Conservation (phyloP, 305 asterid genomes). For the Coffea humblotiana region DNA sequence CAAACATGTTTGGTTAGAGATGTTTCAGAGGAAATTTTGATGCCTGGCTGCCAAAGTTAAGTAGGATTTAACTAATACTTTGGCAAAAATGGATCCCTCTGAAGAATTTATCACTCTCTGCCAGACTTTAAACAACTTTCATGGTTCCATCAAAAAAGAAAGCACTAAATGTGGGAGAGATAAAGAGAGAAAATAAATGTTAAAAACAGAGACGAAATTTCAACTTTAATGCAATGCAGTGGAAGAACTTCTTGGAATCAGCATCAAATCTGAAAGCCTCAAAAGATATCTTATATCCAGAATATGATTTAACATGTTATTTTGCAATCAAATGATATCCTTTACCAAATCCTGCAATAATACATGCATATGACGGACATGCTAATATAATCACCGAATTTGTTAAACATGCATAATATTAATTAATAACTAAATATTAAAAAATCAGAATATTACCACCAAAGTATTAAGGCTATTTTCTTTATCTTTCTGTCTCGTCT, state of each 20-base stretch:
- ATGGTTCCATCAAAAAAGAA: slow-evolving; percentile 70
- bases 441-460: too few species aligned
- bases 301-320: too few species aligned
- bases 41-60: slow-evolving; percentile 50
- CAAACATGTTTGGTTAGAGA: too few species aligned
- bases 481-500: too few species aligned
- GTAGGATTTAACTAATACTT: slow-evolving; percentile 42
- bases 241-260: slow-evolving; percentile 56
- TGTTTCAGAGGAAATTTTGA: slow-evolving; percentile 46
- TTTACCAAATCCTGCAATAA: too few species aligned
- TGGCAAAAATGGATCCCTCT: slow-evolving; percentile 83
- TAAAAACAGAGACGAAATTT: background rate
- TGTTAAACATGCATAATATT: too few species aligned
- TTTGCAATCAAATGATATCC: too few species aligned
- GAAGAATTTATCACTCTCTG: slow-evolving; percentile 80
- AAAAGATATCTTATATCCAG: slow-evolving; percentile 23
- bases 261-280: slow-evolving; percentile 84
- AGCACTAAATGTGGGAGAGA: slow-evolving; percentile 5
- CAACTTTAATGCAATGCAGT: slow-evolving; percentile 65
- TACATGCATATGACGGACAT: too few species aligned
- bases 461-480: too few species aligned
- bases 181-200: background rate
- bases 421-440: too few species aligned
- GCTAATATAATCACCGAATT: too few species aligned
- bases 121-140: slow-evolving; percentile 93